phyloP scores from a whole-genome alignment of 2,329 filamentous ascomycete species.

The Aureobasidium lini region DNA sequence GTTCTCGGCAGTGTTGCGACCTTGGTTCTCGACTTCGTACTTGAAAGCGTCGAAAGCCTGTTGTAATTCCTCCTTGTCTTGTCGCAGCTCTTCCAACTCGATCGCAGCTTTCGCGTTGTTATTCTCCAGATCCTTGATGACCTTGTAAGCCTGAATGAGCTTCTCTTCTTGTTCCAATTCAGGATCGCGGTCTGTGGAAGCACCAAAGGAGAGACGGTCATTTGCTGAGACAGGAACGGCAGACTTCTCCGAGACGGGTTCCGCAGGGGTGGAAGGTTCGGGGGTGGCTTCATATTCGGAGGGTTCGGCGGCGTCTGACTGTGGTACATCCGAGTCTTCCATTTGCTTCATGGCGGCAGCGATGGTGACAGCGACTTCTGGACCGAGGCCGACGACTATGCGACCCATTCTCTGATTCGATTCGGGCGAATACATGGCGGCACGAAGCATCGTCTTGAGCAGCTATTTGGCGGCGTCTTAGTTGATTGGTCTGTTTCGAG shows the following conservation, averaged over 20 bases:
- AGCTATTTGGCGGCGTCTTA: conserved; percentile 21
- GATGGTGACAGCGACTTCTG: conserved; percentile 30
- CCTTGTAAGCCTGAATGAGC: conserved; percentile 41
- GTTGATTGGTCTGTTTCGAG: background rate
- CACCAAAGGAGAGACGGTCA: conserved; percentile 5
- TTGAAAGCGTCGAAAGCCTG: conserved; percentile 42
- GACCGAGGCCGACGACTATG: conserved; percentile 31
- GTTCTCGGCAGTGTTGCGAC: conserved; percentile 30
- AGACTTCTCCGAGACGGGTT: background rate
- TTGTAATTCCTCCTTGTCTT: conserved; percentile 38
- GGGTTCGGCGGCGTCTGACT: conserved; percentile 24
- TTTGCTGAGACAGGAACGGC: background rate
- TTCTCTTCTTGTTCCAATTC: conserved; percentile 44
- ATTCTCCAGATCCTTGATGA: conserved; percentile 36
- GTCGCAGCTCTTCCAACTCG: conserved; percentile 35
- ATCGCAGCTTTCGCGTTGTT: conserved; percentile 33
- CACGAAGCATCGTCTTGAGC: conserved; percentile 42
- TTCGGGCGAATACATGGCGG: conserved; percentile 40
- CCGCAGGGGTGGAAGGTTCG: conserved; percentile 15
- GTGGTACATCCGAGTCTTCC: conserved; percentile 18
- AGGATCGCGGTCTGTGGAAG: conserved; percentile 31
- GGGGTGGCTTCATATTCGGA: conserved; percentile 18
- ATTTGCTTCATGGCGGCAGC: conserved; percentile 35
- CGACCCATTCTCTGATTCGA: conserved; percentile 42
- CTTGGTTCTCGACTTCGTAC: conserved; percentile 36